A percentile compares a stretch with the other conserved stretches of the same genome.
These are phyloP conservation scores for Mycena albidolilacea DNA, from an alignment of 768 basidiomycete species.

Conservation along the genomic window DNA sequence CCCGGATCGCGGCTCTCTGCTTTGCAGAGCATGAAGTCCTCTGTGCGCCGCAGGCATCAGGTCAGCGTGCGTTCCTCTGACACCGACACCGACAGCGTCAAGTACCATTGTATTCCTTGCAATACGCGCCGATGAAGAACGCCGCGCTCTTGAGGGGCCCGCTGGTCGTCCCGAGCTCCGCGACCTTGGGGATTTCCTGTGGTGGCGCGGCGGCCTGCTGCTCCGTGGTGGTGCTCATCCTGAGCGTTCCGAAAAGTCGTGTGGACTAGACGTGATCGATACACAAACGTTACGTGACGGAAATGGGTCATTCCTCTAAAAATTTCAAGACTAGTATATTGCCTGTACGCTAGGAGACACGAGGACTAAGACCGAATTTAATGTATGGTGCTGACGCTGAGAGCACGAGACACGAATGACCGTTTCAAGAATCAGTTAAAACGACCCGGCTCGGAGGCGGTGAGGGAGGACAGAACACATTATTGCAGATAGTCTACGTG, in stretches of 20 bases:
- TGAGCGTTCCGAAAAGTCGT: conserved; percentile 19
- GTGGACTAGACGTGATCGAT: conserved; percentile 6
- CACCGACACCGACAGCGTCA: conserved; percentile 25
- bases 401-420: no score
- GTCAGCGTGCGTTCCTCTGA: conserved; percentile 18
- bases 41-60: conserved; percentile 54
- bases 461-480: no score
- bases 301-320: not conserved
- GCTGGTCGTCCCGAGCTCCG: conserved; percentile 91
- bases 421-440: no score
- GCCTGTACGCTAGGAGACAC: no score
- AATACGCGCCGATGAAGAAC: conserved; percentile 96
- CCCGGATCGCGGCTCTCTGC: conserved; percentile 90
- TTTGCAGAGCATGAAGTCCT: conserved; percentile 99
- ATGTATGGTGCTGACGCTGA: no score
- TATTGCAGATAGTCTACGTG: no score
- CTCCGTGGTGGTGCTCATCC: conserved; percentile 30
- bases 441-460: no score
- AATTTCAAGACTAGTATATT: no score
- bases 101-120: conserved; percentile 95
- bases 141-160: conserved; percentile 96
- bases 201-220: conserved; percentile 24
- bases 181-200: conserved; percentile 73
- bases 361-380: no score
- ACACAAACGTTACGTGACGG: not conserved